Conservation (phyloP, 306 rosid genomes). For the Vicia sativa region DNA sequence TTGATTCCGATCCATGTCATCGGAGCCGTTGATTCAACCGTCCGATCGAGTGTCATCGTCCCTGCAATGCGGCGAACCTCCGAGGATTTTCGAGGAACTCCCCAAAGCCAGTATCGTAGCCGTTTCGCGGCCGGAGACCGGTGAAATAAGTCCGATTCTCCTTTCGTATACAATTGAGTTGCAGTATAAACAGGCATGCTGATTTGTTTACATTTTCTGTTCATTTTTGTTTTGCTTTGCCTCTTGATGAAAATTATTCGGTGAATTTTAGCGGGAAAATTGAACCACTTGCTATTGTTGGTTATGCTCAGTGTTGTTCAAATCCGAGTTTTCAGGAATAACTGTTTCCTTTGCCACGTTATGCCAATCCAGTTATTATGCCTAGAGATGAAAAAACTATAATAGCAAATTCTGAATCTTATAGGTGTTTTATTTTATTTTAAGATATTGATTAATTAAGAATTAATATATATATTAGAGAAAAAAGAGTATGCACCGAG, state of each 20-base stretch:
- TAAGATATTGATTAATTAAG: background rate
- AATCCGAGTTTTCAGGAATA: conserved; percentile 18
- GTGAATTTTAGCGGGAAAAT: conserved; percentile 15
- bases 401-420: background rate
- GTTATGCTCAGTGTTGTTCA: background rate
- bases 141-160: conserved; percentile 80
- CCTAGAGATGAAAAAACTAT: conserved; percentile 1
- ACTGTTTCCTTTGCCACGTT: background rate
- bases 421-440: background rate
- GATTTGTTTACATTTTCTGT: background rate
- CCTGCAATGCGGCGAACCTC: conserved; percentile 50
- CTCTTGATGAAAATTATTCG: background rate
- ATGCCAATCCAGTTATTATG: background rate
- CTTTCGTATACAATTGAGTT: conserved; percentile 78
- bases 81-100: conserved; percentile 67
- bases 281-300: background rate
- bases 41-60: conserved; percentile 46
- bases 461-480: no score
- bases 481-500: no score
- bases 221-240: background rate
- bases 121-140: conserved; percentile 79
- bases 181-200: conserved; percentile 85
- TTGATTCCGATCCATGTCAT: conserved; percentile 58
- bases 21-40: conserved; percentile 58
- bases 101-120: conserved; percentile 68